Base-by-base conservation (phyloP, 345 rosid species). In the Hypericum perforatum region DNA sequence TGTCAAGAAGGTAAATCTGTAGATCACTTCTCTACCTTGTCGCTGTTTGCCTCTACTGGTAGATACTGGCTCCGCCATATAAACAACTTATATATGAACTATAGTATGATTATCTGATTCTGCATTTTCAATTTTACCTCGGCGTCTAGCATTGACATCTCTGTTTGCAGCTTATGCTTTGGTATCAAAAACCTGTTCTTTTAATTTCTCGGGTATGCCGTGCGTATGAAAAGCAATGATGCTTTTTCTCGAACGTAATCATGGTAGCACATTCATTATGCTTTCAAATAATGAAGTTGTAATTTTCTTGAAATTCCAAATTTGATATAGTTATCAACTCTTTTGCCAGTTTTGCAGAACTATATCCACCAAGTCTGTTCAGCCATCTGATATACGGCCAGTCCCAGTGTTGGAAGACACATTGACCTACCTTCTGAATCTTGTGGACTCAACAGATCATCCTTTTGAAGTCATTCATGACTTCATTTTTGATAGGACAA, bases 391-490 rank as follows among this genome's bases (percentile, higher is more conserved):
- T 75, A 61, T 91, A 49, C 79, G 95, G 67, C 92, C 96, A 0
- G 79, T 84, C 36, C 61, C 87, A 0, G 89, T 91, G 14, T 53
- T 91, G 63, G 92, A 78, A 63, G 76, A 80, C 63, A 84, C 98
- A 50, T 58, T 91, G 53, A 78, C 45, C 56, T 82, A 84, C 64
- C 87, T 91, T 64, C 49, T 91, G 57, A 70, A 48, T 53, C 69
- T 91, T 67, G 60, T 79, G 65, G 84, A 87, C 54, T 74, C 78
- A 40, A 50, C 58, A 1, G 82, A 75, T 12, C 78, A 75, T 55
- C 75, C 85, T 49, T 87, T 86, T 67, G 94, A 84, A 78, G 86
- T 72, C 49, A 70, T 84, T 77, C 98, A 87, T 72, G 98, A 82
- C 79, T 91, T 91, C 65, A 55, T 91, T 54, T 91, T 79, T 73